Percentiles rank a stretch among this genome's conserved stretches.
phyloP scores from a whole-genome alignment of 768 basidiomycete genomes.

The Pholiota conissans region DNA sequence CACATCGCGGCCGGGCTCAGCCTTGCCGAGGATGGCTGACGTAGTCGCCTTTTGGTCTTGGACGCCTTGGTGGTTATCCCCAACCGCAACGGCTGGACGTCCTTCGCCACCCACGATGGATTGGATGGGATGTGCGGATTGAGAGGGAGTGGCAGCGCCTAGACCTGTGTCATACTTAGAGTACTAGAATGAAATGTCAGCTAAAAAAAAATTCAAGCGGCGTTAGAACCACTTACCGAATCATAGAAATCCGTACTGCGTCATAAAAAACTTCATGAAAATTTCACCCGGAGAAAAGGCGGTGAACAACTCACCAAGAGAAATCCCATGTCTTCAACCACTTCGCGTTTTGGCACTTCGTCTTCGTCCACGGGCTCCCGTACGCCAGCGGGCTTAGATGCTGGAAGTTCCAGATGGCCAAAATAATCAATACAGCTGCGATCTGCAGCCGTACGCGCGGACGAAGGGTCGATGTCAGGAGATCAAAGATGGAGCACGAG shows the following conservation, averaged over 20 bases:
- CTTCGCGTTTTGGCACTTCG: constrained; percentile 69
- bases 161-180: constrained; percentile 45
- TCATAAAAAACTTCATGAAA: neutral
- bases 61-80: constrained; percentile 31
- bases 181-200: constrained; percentile 42
- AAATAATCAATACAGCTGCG: constrained; percentile 67
- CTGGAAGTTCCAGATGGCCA: constrained; percentile 77
- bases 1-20: constrained; percentile 76
- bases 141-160: constrained; percentile 37
- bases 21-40: constrained; percentile 44
- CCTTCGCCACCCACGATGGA: constrained; percentile 57
- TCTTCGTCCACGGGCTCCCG: constrained; percentile 84
- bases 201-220: neutral
- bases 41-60: constrained; percentile 24
- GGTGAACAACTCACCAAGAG: constrained; percentile 57
- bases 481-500: constrained; percentile 77
- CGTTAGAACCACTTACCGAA: constrained; percentile 45
- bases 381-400: constrained; percentile 84
- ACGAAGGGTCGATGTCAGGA: constrained; percentile 74
- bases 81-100: constrained; percentile 53
- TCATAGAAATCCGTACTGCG: constrained; percentile 67
- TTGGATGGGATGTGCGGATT: constrained; percentile 29
- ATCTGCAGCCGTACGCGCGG: constrained; percentile 81
- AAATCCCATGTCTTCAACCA: constrained; percentile 98
- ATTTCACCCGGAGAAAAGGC: neutral